A percentile compares a stretch with the other conserved stretches of the same genome.
Evolutionary conservation across 768 basidiomycete genomes (phyloP).

Genomic region (Kwoniella shandongensis): DNA sequence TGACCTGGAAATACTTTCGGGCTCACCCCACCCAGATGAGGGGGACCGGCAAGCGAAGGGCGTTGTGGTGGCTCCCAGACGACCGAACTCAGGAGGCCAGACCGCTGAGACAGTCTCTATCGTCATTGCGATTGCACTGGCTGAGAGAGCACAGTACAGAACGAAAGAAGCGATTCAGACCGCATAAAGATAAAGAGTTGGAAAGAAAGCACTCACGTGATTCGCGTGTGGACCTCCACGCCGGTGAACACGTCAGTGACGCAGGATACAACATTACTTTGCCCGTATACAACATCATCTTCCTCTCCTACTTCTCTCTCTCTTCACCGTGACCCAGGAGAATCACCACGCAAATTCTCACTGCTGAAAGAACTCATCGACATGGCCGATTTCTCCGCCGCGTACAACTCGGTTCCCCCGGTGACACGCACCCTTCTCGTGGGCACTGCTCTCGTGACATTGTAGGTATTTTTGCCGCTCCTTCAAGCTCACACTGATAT

Average conservation of each 20-base stretch:
- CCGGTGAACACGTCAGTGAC: too few relatives aligned
- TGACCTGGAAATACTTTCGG: not conserved
- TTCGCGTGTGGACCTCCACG: too few relatives aligned
- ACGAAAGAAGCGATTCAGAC: too few relatives aligned
- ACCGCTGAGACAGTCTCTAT: not conserved
- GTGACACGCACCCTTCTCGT: conserved; percentile 48
- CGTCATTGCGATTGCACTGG: too few relatives aligned
- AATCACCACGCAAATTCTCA: too few relatives aligned
- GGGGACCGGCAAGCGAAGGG: conserved; percentile 12
- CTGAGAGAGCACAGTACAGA: too few relatives aligned
- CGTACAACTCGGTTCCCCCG: conserved; percentile 43
- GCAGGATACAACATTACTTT: too few relatives aligned
- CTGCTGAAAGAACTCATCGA: not conserved
- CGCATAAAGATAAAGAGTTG: too few relatives aligned
- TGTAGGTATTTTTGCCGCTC: conserved; percentile 27
- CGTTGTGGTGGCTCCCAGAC: not conserved
- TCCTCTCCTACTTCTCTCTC: too few relatives aligned
- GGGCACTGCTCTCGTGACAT: conserved; percentile 37
- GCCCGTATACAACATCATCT: too few relatives aligned
- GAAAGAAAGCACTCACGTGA: too few relatives aligned
- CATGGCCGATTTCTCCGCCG: conserved; percentile 47
- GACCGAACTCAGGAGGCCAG: conserved; percentile 6
- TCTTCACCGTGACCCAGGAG: too few relatives aligned
- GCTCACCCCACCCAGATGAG: conserved; percentile 11
- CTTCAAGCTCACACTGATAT: not conserved